Conservation (phyloP, 2,329 filamentous ascomycete species). For the Aspergillus tanneri region DNA sequence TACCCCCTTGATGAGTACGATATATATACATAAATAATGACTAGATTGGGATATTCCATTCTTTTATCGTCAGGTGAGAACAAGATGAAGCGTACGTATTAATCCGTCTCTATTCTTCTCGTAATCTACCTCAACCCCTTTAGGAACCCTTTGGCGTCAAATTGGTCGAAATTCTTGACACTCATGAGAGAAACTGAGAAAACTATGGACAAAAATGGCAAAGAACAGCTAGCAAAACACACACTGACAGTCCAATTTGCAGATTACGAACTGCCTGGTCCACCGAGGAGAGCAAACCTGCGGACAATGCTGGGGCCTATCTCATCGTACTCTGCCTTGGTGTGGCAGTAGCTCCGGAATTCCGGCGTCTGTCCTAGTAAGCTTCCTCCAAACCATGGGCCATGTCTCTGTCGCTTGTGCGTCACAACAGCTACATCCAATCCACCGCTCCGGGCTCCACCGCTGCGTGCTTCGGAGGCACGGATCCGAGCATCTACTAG, state of each 20-base stretch:
- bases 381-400: constrained; percentile 97
- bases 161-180: no score
- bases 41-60: no score
- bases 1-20: no score
- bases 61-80: neutral
- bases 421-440: constrained; percentile 96
- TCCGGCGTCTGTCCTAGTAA: constrained; percentile 95
- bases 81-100: neutral
- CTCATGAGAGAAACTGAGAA: constrained; percentile 14
- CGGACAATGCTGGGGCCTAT: constrained; percentile 93
- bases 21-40: no score
- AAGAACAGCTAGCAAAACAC: constrained; percentile 8
- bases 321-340: constrained; percentile 85
- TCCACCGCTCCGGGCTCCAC: constrained; percentile 88
- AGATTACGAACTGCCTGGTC: constrained; percentile 64
- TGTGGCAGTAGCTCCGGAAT: constrained; percentile 98
- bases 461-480: constrained; percentile 86
- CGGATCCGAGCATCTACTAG: constrained; percentile 90
- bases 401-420: constrained; percentile 95
- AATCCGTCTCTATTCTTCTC: neutral
- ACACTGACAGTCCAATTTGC: neutral
- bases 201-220: constrained; percentile 22
- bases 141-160: no score
- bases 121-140: neutral
- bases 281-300: constrained; percentile 89